Evolutionary conservation across 1,139 yeast species (phyloP).

Genomic region (Candida albicans): DNA sequence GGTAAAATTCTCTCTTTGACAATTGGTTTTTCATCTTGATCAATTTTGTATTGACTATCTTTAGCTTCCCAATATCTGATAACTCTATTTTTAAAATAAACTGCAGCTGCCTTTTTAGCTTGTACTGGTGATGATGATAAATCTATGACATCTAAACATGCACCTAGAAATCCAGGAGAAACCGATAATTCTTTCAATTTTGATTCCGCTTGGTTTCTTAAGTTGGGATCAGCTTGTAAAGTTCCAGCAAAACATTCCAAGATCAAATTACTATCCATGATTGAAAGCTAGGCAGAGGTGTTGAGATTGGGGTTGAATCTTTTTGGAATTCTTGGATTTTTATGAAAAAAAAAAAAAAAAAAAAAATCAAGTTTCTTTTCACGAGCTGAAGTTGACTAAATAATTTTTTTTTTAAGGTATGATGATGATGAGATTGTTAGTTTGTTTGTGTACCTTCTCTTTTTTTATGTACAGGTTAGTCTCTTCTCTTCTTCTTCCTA

Average conservation of each 20-base stretch:
- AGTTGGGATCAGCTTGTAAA: conserved; percentile 62
- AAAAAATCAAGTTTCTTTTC: too few relatives aligned
- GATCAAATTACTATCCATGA: conserved; percentile 66
- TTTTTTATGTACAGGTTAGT: not conserved
- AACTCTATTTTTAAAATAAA: conserved; percentile 80
- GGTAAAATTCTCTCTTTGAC: conserved; percentile 62
- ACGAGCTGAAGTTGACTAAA: too few relatives aligned
- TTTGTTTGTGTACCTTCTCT: not conserved
- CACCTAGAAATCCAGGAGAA: conserved; percentile 75
- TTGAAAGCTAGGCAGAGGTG: not conserved
- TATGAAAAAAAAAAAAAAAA: too few relatives aligned
- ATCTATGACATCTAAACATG: conserved; percentile 72
- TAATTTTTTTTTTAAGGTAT: not conserved
- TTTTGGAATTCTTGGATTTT: not conserved
- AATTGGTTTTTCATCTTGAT: conserved; percentile 68
- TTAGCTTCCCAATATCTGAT: conserved; percentile 59
- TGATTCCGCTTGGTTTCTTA: conserved; percentile 68
- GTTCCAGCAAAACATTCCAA: conserved; percentile 84
- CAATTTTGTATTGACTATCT: conserved; percentile 33
- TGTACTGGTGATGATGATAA: conserved; percentile 47
- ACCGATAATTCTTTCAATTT: conserved; percentile 58
- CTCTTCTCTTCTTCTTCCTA: too few relatives aligned
- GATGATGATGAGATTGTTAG: not conserved
- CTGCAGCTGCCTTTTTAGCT: conserved; percentile 78
- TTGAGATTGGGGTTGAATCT: not conserved